Evolutionary conservation across 148 eudicot species (phyloP), one percentile per base, ranked within the genome.

Genomic region (Diospyros kaki): DNA sequence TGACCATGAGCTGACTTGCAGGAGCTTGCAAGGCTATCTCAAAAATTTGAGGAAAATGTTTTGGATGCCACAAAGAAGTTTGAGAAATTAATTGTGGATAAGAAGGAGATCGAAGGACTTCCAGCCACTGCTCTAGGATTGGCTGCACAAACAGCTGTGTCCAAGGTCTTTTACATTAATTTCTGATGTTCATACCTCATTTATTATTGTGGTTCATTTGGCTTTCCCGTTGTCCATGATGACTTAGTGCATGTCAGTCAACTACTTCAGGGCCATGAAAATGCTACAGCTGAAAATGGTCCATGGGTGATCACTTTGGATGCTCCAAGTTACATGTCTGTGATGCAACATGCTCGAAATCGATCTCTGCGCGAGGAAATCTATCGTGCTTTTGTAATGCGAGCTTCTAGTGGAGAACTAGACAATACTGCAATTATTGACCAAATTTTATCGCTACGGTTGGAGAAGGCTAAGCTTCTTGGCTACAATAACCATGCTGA

Each of bases 231-330:
- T 17, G 12, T 77, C 42, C 50, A 66, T 51, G 17, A 44, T 69
- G 46, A 44, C 66, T 69, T 73, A 15, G 46, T 78, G 52, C 75
- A 44, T 54, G 12, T 58, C 59, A 17, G 42, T 51, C 43, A 40
- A 63, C 76, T 55, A 73, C 53, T 51, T 52, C 85, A 95, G 99
- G 99, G 99, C 59, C 97, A 96, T 85, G 91, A 93, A 83, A 87
- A 91, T 81, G 98, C 99, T 75, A 91, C 89, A 68, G 88, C 98
- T 60, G 94, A 96, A 82, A 78, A 86, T 82, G 99, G 99, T 38
- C 99, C 99, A 4, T 96, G 99, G 99, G 64, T 93, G 53, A 93
- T 96, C 73, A 96, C 99, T 63, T 81, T 96, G 84, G 98, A 96
- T 77, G 95, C 86, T 78, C 99, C 99, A 72, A 93, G 97, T 84